These are phyloP conservation scores for Harringtonia aguacate DNA, from an alignment of 2,329 filamentous ascomycete species.

Conservation along the genomic window DNA sequence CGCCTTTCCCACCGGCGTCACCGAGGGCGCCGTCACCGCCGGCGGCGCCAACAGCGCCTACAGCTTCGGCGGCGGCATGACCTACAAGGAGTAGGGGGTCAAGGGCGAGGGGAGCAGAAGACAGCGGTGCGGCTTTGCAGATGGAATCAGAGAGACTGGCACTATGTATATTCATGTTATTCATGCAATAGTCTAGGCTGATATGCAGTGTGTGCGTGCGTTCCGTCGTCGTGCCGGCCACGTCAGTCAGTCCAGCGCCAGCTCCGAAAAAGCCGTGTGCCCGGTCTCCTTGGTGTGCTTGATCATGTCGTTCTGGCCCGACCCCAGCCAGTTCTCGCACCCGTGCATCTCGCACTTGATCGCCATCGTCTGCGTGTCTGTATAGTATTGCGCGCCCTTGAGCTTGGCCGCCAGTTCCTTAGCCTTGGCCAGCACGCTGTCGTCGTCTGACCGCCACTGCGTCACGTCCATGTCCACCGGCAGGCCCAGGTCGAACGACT, in stretches of 20 bases:
- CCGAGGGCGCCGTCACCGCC: conserved; percentile 29
- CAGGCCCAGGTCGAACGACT: conserved; percentile 48
- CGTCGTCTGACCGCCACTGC: conserved; percentile 41
- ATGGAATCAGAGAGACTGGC: too few species aligned
- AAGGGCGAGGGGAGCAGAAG: too few species aligned
- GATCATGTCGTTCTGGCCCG: conserved; percentile 52
- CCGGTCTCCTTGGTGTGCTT: conserved; percentile 54
- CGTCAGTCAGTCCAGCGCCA: conserved; percentile 11
- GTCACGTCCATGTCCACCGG: conserved; percentile 65
- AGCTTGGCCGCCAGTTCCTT: conserved; percentile 55
- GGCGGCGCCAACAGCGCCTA: conserved; percentile 35
- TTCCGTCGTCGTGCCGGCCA: too few species aligned
- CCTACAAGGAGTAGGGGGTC: conserved; percentile 25
- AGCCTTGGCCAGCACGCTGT: conserved; percentile 63
- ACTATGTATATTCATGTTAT: too few species aligned
- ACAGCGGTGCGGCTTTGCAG: too few species aligned
- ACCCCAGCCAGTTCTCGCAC: conserved; percentile 54
- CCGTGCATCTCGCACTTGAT: conserved; percentile 59
- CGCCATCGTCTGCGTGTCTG: conserved; percentile 71
- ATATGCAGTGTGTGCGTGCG: too few species aligned
- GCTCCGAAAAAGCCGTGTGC: conserved; percentile 34
- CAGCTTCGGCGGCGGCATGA: conserved; percentile 41
- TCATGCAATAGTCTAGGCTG: not conserved
- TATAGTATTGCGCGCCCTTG: conserved; percentile 68
- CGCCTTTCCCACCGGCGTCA: conserved; percentile 46